These are phyloP conservation scores for Cladosporium phlei DNA, from an alignment of 2,329 filamentous ascomycete species.

Conservation along the genomic window DNA sequence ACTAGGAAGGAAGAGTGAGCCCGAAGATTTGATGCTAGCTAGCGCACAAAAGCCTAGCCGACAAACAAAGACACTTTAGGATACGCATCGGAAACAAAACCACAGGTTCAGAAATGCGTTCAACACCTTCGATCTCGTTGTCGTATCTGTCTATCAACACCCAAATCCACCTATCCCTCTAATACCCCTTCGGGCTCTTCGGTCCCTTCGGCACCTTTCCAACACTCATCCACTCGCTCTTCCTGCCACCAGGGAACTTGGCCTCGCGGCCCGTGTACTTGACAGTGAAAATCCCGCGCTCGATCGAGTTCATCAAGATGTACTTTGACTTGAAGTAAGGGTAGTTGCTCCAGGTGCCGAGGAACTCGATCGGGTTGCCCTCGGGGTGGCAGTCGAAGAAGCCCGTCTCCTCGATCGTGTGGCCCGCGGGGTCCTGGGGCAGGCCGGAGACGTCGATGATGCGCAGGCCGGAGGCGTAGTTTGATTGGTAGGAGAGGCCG, in stretches of 20 bases:
- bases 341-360: slow-evolving; percentile 41
- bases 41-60: no score
- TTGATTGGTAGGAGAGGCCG: slow-evolving; percentile 46
- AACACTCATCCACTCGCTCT: slow-evolving; percentile 8
- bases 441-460: slow-evolving; percentile 32
- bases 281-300: slow-evolving; percentile 40
- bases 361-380: slow-evolving; percentile 35
- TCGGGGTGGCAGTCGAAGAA: slow-evolving; percentile 35
- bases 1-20: no score
- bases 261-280: slow-evolving; percentile 29
- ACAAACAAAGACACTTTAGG: no score
- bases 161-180: no score
- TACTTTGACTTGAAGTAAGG: slow-evolving; percentile 37
- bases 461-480: slow-evolving; percentile 47
- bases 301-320: slow-evolving; percentile 48
- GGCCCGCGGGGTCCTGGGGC: slow-evolving; percentile 27
- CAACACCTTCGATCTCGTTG: no score
- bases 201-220: no score
- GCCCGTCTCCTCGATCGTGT: slow-evolving; percentile 31
- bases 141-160: no score
- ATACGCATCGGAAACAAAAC: no score
- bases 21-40: no score
- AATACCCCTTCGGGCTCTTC: no score
- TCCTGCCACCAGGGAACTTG: slow-evolving; percentile 8
- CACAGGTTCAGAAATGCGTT: no score